Percentiles rank a stretch among this genome's conserved stretches.
Evolutionary conservation across 805 yeast genomes (phyloP).

Genomic region (Candida bentonensis): DNA sequence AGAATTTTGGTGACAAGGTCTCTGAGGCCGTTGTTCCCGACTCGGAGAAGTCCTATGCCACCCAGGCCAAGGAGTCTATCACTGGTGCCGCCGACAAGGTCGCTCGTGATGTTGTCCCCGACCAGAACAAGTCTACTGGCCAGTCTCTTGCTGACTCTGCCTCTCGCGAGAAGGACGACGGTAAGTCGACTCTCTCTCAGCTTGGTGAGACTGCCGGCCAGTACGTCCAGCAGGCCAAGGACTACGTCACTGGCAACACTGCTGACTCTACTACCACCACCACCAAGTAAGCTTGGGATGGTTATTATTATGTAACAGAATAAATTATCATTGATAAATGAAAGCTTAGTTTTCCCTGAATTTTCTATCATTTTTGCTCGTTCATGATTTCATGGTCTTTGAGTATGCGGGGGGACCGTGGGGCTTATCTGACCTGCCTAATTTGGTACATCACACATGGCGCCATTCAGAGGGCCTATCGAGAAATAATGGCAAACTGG

Average conservation of each 20-base stretch:
- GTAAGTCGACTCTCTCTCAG: constrained; percentile 16
- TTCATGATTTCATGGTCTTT: background rate
- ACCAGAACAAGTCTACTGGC: constrained; percentile 30
- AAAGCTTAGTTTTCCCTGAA: background rate
- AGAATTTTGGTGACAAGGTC: constrained; percentile 55
- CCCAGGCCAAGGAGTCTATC: constrained; percentile 57
- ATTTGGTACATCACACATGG: too few relatives aligned
- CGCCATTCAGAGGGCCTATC: too few relatives aligned
- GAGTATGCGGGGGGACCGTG: background rate
- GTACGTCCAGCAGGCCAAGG: constrained; percentile 20
- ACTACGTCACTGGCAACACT: constrained; percentile 18
- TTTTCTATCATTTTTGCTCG: background rate
- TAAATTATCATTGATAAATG: background rate
- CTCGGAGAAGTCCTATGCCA: constrained; percentile 45
- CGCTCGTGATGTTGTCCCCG: constrained; percentile 48
- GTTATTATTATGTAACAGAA: background rate
- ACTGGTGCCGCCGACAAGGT: constrained; percentile 55
- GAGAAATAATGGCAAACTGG: too few relatives aligned
- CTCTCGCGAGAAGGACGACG: constrained; percentile 41
- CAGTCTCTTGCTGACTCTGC: constrained; percentile 59
- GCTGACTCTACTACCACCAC: constrained; percentile 2
- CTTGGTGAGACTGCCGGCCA: constrained; percentile 15
- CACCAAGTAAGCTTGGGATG: constrained; percentile 3
- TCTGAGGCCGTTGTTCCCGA: constrained; percentile 60
- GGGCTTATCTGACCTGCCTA: background rate